Base-by-base conservation (phyloP, 768 basidiomycete genomes). In the Butyriboletus loyo region DNA sequence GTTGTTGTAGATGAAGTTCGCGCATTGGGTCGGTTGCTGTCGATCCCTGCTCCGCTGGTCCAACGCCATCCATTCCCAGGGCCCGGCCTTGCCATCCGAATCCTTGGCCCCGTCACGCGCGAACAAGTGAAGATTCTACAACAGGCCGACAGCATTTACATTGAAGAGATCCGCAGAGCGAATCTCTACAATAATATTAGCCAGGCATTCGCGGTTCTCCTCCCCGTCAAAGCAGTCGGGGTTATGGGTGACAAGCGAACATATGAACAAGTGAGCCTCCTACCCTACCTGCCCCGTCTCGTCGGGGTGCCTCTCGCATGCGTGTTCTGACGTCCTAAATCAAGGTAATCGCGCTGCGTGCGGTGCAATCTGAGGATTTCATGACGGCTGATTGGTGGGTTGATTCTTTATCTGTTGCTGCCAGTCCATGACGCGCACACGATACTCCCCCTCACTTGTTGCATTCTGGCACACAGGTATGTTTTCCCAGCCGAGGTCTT, bases 21-120 rank as follows among this genome's bases (percentile, higher is more conserved):
- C 50, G 87, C 85, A 0, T 83, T 98, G 45, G 96, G 97, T 41
- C 85, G 91, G 52, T 80, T 98, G 21, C 83, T 99, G 46, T 80
- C 82, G 45, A 99, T 99, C 64, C 96, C 97, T 19, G 85, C 86
- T 1, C 91, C 88, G 55, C 83, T 99, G 44, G 96, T 98, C 27
- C 89, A 93, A 56, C 87, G 97, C 3, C 97, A 99, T 73, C 97
- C 97, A 9, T 98, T 99, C 85, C 97, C 97, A 15, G 97, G 96
- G 1, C 97, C 97, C 5, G 97, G 96, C 41, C 87, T 98, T 48
- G 95, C 96, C 19, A 99, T 98, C 69, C 92, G 97, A 36, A 98
- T 99, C 60, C 83, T 99, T 17, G 97, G 97, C 2, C 91, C 92
- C 36, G 92, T 99, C 56, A 98, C 87, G 30, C 86, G 89, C 41